Percentiles rank a stretch among this genome's conserved stretches.
Conservation (phyloP, 352 stramenopile genomes). For the Phytophthora europaea region DNA sequence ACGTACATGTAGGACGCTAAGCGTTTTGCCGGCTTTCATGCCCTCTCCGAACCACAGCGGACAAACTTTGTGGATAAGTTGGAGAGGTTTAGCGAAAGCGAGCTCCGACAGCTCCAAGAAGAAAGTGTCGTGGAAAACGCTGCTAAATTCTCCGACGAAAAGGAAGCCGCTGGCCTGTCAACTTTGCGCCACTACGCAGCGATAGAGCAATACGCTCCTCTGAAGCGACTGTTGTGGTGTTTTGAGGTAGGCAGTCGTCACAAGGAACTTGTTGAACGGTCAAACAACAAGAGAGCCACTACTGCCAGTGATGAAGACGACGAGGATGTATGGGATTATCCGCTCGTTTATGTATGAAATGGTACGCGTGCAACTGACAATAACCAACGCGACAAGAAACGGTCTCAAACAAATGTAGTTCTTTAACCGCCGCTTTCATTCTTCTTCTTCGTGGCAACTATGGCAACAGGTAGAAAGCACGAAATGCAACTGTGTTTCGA, state of each 20-base stretch:
- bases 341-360: conserved; percentile 35
- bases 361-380: conserved; percentile 13
- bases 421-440: neutral
- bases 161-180: conserved; percentile 45
- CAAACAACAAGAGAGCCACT: conserved; percentile 13
- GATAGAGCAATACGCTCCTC: conserved; percentile 55
- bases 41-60: conserved; percentile 53
- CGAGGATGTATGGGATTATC: conserved; percentile 75
- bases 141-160: conserved; percentile 27
- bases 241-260: conserved; percentile 54
- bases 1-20: conserved; percentile 16
- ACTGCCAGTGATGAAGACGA: conserved; percentile 44
- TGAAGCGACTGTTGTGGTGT: conserved; percentile 74
- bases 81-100: conserved; percentile 59
- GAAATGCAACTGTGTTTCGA: neutral
- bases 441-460: neutral
- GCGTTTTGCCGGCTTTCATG: conserved; percentile 45
- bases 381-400: conserved; percentile 3
- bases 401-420: neutral
- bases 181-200: conserved; percentile 64
- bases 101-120: conserved; percentile 56
- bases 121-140: conserved; percentile 52
- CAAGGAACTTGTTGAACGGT: conserved; percentile 26
- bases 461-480: conserved; percentile 2
- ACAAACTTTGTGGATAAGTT: conserved; percentile 82